A percentile compares a stretch with the other conserved stretches of the same genome.
Evolutionary conservation across 768 basidiomycete genomes (phyloP).

Genomic region (Albatrellus ellisii): DNA sequence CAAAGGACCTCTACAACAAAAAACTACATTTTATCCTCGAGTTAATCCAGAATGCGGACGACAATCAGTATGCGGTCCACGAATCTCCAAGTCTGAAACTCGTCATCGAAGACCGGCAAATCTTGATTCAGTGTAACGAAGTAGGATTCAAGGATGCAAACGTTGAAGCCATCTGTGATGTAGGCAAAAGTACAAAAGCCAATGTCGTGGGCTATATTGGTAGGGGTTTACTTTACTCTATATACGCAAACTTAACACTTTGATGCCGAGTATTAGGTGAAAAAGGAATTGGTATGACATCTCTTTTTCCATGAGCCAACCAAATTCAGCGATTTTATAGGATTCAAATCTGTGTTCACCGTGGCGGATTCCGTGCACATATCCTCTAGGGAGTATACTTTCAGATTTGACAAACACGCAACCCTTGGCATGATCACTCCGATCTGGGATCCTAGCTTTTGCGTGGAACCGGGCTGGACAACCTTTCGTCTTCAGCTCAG

Average conservation of each 20-base stretch:
- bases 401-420: constrained; percentile 12
- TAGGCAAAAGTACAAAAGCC: constrained; percentile 18
- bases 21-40: constrained; percentile 18
- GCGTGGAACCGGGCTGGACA: constrained; percentile 13
- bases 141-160: constrained; percentile 14
- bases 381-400: constrained; percentile 13
- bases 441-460: not conserved
- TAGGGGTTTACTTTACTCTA: constrained; percentile 2
- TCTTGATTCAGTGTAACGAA: constrained; percentile 16
- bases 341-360: constrained; percentile 19
- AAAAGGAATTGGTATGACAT: constrained; percentile 17
- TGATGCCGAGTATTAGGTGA: constrained; percentile 12
- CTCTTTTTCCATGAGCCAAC: not conserved
- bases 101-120: constrained; percentile 3
- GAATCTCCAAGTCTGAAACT: constrained; percentile 11
- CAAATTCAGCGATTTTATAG: constrained; percentile 1
- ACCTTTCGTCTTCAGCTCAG: constrained; percentile 14
- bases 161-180: constrained; percentile 16
- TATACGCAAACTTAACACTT: no score
- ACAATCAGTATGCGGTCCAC: constrained; percentile 11
- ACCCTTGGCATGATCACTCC: constrained; percentile 18
- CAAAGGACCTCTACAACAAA: constrained; percentile 18
- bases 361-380: constrained; percentile 16
- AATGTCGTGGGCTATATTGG: constrained; percentile 12
- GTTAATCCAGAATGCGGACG: constrained; percentile 19